Conservation (phyloP, 73 alveolate genomes). For the Paraurostyla sp. region DNA sequence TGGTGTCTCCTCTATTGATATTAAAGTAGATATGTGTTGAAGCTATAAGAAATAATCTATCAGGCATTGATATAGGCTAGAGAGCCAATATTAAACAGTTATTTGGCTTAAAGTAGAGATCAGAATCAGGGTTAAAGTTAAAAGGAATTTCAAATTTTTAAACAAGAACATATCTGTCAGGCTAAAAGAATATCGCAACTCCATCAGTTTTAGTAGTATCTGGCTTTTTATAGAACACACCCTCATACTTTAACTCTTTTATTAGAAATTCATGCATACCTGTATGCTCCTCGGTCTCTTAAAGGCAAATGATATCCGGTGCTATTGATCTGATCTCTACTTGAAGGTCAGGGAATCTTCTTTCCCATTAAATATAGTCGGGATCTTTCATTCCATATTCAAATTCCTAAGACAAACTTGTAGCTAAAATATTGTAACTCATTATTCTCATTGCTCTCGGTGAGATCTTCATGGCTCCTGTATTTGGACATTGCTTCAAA, state of each 20-base stretch:
- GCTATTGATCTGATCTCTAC: background rate
- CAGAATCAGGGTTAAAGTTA: conserved; percentile 7
- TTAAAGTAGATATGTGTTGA: conserved; percentile 16
- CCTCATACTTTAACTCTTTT: background rate
- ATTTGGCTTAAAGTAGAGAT: background rate
- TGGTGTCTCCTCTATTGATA: conserved; percentile 34
- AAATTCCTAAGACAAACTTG: background rate
- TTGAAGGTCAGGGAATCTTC: background rate
- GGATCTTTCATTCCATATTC: conserved; percentile 15
- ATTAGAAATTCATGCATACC: background rate
- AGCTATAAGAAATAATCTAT: background rate
- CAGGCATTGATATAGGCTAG: background rate
- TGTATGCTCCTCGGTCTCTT: conserved; percentile 10
- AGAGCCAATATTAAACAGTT: background rate
- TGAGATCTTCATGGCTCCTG: background rate
- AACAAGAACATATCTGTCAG: background rate
- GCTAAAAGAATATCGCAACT: background rate
- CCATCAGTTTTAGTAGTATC: background rate
- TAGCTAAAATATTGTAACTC: conserved; percentile 35
- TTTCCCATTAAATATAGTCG: background rate
- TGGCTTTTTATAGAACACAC: background rate
- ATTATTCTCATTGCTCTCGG: conserved; percentile 1
- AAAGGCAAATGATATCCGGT: conserved; percentile 24
- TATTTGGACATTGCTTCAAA: background rate
- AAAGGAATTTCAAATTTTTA: background rate